Conservation (phyloP, 2,329 filamentous ascomycete genomes). For the Apiospora rasikravindrae region DNA sequence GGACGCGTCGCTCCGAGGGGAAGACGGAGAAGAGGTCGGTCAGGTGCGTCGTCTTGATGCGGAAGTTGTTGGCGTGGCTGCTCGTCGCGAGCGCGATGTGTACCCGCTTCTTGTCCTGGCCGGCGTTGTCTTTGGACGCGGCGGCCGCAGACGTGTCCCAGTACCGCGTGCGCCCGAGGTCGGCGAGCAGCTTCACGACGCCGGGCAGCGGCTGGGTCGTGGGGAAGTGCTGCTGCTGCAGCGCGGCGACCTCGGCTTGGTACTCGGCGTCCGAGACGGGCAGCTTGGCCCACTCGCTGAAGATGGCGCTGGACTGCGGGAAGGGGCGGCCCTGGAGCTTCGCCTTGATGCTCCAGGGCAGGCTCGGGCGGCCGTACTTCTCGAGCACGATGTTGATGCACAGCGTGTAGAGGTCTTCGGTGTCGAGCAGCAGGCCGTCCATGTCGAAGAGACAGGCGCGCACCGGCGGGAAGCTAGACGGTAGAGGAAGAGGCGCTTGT, state of each 20-base stretch:
- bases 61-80: constrained; percentile 73
- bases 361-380: constrained; percentile 71
- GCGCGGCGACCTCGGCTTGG: constrained; percentile 57
- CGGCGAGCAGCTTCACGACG: constrained; percentile 69
- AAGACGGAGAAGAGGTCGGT: constrained; percentile 69
- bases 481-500: constrained; percentile 11
- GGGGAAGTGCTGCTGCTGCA: constrained; percentile 78
- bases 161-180: constrained; percentile 60
- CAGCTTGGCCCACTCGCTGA: constrained; percentile 82
- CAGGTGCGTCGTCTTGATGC: constrained; percentile 74
- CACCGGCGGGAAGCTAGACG: constrained; percentile 72
- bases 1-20: constrained; percentile 70
- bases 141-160: constrained; percentile 46
- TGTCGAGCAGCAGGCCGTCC: constrained; percentile 94
- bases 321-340: constrained; percentile 71
- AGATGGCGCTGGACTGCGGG: constrained; percentile 57
- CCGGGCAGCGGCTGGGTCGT: constrained; percentile 79
- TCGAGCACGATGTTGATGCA: constrained; percentile 83
- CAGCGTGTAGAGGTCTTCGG: constrained; percentile 85
- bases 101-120: constrained; percentile 48
- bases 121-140: constrained; percentile 30
- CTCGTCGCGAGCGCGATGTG: constrained; percentile 89
- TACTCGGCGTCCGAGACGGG: constrained; percentile 77
- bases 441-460: constrained; percentile 97
- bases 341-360: constrained; percentile 97